phyloP scores from a whole-genome alignment of 1,284 basidiomycete genomes.

The Ceratobasidium sp. region DNA sequence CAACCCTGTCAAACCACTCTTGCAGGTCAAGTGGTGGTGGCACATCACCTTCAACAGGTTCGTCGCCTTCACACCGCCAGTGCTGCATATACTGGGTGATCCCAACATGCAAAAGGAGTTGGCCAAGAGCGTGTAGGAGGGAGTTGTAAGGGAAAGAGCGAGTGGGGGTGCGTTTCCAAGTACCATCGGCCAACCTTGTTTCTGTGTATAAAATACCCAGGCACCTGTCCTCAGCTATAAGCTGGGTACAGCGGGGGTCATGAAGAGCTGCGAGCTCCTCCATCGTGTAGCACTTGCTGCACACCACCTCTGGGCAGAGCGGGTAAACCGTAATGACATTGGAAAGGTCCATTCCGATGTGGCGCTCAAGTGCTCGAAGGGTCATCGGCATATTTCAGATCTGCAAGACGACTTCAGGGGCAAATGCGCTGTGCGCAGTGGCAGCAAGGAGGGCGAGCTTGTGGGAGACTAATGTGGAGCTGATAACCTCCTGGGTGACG shows the following conservation, averaged over 20 bases:
- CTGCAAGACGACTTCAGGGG: background rate
- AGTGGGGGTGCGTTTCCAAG: background rate
- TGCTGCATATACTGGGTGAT: background rate
- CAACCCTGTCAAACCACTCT: background rate
- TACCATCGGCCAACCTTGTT: background rate
- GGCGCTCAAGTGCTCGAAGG: background rate
- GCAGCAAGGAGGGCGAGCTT: background rate
- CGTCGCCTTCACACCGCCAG: background rate
- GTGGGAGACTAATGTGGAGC: background rate
- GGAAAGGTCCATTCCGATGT: slow-evolving; percentile 6
- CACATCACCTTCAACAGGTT: background rate
- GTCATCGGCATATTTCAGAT: slow-evolving; percentile 1
- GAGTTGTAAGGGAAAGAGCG: slow-evolving; percentile 9
- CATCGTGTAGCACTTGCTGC: slow-evolving; percentile 6
- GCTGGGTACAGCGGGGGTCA: slow-evolving; percentile 5
- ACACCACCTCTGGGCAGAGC: background rate
- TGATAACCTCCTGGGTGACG: background rate
- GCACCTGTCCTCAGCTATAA: background rate
- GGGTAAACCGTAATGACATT: background rate
- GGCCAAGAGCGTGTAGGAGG: background rate
- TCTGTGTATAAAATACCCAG: slow-evolving; percentile 3
- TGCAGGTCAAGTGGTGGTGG: background rate
- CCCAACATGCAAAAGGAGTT: background rate
- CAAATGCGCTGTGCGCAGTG: background rate
- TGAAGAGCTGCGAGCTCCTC: background rate